Conservation (phyloP, 345 rosid species). For the Gossypium thurberi region DNA sequence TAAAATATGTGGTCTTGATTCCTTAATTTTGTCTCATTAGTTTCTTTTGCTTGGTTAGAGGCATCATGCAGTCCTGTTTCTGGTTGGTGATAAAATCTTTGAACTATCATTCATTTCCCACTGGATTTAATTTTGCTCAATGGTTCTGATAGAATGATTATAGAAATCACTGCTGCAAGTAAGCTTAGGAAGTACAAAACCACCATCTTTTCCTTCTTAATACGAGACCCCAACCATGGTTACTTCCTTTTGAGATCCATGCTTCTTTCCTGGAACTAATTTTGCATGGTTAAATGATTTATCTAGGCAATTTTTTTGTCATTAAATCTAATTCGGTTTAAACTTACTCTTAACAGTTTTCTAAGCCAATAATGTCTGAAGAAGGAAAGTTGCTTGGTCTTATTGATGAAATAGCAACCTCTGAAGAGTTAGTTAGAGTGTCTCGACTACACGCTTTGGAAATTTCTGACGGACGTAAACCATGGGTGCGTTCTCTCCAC, state of each 20-base stretch:
- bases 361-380: slow-evolving; percentile 75
- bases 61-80: background rate
- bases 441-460: slow-evolving; percentile 77
- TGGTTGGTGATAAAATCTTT: background rate
- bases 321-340: background rate
- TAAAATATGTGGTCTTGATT: background rate
- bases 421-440: slow-evolving; percentile 70
- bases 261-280: background rate
- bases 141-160: background rate
- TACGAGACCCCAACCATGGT: background rate
- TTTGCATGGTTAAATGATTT: background rate
- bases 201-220: background rate
- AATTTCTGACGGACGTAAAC: slow-evolving; percentile 57
- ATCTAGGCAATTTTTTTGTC: no score
- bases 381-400: slow-evolving; percentile 84
- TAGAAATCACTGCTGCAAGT: background rate
- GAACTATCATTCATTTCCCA: background rate
- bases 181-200: background rate
- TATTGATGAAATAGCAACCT: slow-evolving; percentile 60
- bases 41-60: background rate
- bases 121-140: background rate
- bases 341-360: slow-evolving; percentile 40
- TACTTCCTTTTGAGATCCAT: background rate
- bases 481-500: slow-evolving; percentile 77
- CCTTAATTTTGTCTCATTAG: background rate